Conservation (phyloP, 352 stramenopile species). For the Phytophthora sp. region DNA sequence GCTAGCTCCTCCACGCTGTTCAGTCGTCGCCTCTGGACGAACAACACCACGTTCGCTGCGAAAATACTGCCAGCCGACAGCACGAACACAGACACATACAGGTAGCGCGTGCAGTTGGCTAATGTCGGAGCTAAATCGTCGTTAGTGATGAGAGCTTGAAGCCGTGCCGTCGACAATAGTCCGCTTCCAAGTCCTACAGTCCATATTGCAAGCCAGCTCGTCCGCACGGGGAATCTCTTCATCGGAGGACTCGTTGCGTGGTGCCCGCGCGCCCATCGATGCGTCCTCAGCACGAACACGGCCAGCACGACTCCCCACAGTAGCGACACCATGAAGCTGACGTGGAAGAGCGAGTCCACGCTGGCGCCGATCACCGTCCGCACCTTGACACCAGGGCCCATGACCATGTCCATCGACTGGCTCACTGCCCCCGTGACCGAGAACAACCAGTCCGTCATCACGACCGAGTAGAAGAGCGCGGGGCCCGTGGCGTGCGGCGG, state of each 20-base stretch:
- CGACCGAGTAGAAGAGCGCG: constrained; percentile 61
- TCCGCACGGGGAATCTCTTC: constrained; percentile 48
- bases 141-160: constrained; percentile 29
- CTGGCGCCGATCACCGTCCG: constrained; percentile 48
- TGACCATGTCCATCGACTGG: constrained; percentile 61
- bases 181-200: constrained; percentile 47
- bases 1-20: constrained; percentile 14
- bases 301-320: constrained; percentile 59
- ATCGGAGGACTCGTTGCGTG: constrained; percentile 15
- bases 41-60: constrained; percentile 40
- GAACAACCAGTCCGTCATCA: constrained; percentile 68
- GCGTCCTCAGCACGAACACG: constrained; percentile 47
- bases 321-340: constrained; percentile 53
- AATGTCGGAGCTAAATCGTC: constrained; percentile 5
- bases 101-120: constrained; percentile 32
- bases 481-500: constrained; percentile 39
- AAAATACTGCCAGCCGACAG: constrained; percentile 41
- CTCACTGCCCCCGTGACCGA: constrained; percentile 52
- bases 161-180: constrained; percentile 40
- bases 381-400: constrained; percentile 41
- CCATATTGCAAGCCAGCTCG: constrained; percentile 57
- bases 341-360: constrained; percentile 40
- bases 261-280: constrained; percentile 10
- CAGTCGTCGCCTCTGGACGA: constrained; percentile 18
- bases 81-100: constrained; percentile 37